Base-by-base conservation (phyloP, 2,329 filamentous ascomycete species). In the Bipolaris zeicola region DNA sequence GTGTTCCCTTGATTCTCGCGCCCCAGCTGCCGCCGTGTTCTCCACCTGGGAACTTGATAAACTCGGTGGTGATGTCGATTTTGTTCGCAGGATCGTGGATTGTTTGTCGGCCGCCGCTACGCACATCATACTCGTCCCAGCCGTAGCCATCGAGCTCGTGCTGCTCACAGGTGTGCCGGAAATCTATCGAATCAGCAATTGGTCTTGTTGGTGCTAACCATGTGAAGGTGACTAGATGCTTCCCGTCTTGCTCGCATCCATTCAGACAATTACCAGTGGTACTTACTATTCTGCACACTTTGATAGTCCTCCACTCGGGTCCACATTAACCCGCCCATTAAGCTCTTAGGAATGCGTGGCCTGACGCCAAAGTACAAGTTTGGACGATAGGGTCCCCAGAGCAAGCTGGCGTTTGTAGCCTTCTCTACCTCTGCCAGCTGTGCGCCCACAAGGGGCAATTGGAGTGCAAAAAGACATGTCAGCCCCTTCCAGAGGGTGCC, bases 131-230 rank as follows among this genome's bases (percentile, higher is more conserved):
- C 74, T 96, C 91, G 69, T 98, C 93, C 95, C 95, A 99, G 60
- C 95, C 95, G 76, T 99, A 99, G 53, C 94, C 94, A 45, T 87
- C 89, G 84, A 99, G 96, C 74, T 96, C 92, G 75, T 95, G 86
- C 76, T 99, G 95, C 76, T 98, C 95, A 78, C 95, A 99, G 0
- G 95, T 97, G 76, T 96, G 92, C 63, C 95, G 88, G 68, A 97
- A 89, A 67, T 88, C 91, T 95, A 72, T 1, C 51, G 24, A 18
- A 18, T 58, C n/a, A 57, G 65, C 73, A 33, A 52, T 56, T 45
- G 6, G 5, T n/a, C 33, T 28, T 22, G 3, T 3, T 20, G 7
- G 5, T 18, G 34, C 3, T 10, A 6, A 16, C 8, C 13, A 38
- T 20, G 3, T 14, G 1, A 13, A n/a, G 16, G 22, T 3, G 16